Base-by-base conservation (phyloP, 495 filamentous ascomycete species). In the Copromyces sp. region DNA sequence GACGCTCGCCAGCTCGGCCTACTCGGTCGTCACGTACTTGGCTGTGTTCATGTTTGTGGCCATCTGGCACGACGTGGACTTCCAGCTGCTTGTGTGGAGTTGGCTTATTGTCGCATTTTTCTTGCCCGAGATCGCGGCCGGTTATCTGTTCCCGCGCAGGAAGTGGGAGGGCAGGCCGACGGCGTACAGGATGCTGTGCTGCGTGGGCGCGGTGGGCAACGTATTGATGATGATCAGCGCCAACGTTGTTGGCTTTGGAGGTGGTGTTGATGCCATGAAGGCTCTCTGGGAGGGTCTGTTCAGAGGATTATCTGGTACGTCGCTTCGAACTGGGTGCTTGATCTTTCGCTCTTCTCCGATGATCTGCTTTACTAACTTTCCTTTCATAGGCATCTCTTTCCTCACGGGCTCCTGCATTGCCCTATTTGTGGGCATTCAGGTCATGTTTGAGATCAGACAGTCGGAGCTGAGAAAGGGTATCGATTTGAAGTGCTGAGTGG, bases 41-140 rank as follows among this genome's bases (percentile, higher is more conserved):
- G 82, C 89, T n/a, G 92, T 97, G 3, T 99, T 99, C 79, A 97
- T 94, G 3, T 99, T 99, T 74, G 95, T 99, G 39, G 95, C 96
- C 7, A 84, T 99, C 45, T 99, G 95, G 95, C 95, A 99, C 80
- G 95, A 99, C 77, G 96, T 99, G 79, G 90, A 94, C 77, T 87
- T 98, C n/a, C 89, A 90, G 61, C 86, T 99, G 35, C 87, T 99
- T 16, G 90, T 95, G 78, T 99, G 95, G 95, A 94, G 95, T 16
- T 99, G 95, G 95, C 84, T 99, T 69, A 88, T 98, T 59, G 93
- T 94, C 4, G 81, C 98, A 12, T 99, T 99, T 82, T 91, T 99
- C 78, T 78, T 98, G 35, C 95, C 95, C 1, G 96, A 98, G 80
- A 85, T 94, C 68, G 80, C 93, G 16, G 93, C 89, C 9, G 82